phyloP scores from a whole-genome alignment of 768 basidiomycete species.

The Boletus tomentosulus region DNA sequence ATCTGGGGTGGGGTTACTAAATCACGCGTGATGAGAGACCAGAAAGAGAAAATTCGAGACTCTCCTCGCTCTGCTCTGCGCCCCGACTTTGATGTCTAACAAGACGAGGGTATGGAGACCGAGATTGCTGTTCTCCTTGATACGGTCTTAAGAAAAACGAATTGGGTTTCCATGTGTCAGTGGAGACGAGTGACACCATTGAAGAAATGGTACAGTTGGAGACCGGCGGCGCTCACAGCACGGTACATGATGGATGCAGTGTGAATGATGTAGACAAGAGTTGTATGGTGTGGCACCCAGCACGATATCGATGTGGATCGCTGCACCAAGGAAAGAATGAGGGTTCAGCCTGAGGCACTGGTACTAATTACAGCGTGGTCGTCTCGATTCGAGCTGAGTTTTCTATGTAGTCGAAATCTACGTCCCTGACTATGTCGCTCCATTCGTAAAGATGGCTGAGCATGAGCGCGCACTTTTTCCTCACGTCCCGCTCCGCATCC shows the following conservation, averaged over 20 bases:
- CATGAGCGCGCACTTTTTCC: no score
- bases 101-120: slow-evolving; percentile 94
- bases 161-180: slow-evolving; percentile 92
- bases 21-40: not conserved
- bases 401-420: no score
- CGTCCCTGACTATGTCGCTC: no score
- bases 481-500: no score
- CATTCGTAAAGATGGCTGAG: no score
- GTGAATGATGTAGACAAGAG: slow-evolving; percentile 85
- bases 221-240: slow-evolving; percentile 86
- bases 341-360: no score
- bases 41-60: slow-evolving; percentile 71
- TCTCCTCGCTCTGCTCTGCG: slow-evolving; percentile 89
- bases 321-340: slow-evolving; percentile 48
- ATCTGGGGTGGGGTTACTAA: not conserved
- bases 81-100: slow-evolving; percentile 94
- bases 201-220: slow-evolving; percentile 91
- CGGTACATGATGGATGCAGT: slow-evolving; percentile 95
- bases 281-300: slow-evolving; percentile 76
- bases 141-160: slow-evolving; percentile 81
- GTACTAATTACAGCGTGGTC: no score
- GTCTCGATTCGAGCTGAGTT: no score
- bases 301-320: slow-evolving; percentile 94
- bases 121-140: slow-evolving; percentile 83
- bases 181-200: slow-evolving; percentile 93